Evolutionary conservation across 306 rosid genomes (phyloP).

Genomic region (peach (Prunus persica)): Prunus_persica_NCBIv2 NC_034009.1:10024001-10024500

Average conservation of each 20-base stretch:
- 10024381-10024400: neutral
- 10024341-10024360: neutral
- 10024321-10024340: neutral
- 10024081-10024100: neutral
- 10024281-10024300: neutral
- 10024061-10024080: neutral
- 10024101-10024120: neutral
- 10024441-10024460: too few relatives aligned
- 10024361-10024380: neutral
- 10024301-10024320: neutral
- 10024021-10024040: neutral
- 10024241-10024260: neutral
- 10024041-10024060: neutral
- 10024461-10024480: too few relatives aligned
- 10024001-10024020: slow-evolving; percentile 1
- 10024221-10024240: too few relatives aligned
- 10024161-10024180: too few relatives aligned
- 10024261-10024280: neutral
- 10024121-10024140: slow-evolving; percentile 2
- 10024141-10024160: neutral
- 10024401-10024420: too few relatives aligned
- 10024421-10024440: too few relatives aligned
- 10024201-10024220: neutral
- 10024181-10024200: neutral
- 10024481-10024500: too few relatives aligned